Evolutionary conservation across 306 rosid genomes (phyloP).

Genomic region (Styphnolobium japonicum): DNA sequence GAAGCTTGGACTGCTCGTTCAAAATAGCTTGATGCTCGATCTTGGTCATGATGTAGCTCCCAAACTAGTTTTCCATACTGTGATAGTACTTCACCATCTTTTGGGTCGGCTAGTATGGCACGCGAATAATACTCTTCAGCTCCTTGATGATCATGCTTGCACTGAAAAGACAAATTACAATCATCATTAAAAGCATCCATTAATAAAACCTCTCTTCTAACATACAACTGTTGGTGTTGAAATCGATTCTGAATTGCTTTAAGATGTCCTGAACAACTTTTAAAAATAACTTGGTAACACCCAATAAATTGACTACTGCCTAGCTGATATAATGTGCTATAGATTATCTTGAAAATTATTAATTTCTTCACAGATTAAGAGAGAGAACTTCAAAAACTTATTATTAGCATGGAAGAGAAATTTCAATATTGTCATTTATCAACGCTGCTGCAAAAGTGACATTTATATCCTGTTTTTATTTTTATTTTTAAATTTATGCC

Average conservation of each 20-base stretch:
- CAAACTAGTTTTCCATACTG: constrained; percentile 76
- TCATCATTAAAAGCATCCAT: constrained; percentile 15
- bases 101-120: constrained; percentile 72
- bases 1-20: constrained; percentile 81
- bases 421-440: no score
- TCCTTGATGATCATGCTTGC: constrained; percentile 48
- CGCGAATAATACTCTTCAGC: constrained; percentile 79
- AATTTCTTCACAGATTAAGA: no score
- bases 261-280: not conserved
- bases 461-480: no score
- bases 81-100: constrained; percentile 72
- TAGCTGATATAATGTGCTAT: no score
- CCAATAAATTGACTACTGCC: not conserved
- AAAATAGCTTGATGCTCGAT: constrained; percentile 64
- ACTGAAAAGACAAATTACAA: constrained; percentile 28
- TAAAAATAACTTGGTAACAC: not conserved
- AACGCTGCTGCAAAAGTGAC: no score
- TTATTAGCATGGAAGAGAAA: no score
- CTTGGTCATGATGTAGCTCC: constrained; percentile 72
- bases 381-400: no score
- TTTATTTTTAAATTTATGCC: no score
- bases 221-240: not conserved
- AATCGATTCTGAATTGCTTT: not conserved
- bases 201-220: not conserved
- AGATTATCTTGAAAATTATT: no score